Evolutionary conservation across 31 red algal species (phyloP).

Genomic region (Bonnemaisonia californica): DNA sequence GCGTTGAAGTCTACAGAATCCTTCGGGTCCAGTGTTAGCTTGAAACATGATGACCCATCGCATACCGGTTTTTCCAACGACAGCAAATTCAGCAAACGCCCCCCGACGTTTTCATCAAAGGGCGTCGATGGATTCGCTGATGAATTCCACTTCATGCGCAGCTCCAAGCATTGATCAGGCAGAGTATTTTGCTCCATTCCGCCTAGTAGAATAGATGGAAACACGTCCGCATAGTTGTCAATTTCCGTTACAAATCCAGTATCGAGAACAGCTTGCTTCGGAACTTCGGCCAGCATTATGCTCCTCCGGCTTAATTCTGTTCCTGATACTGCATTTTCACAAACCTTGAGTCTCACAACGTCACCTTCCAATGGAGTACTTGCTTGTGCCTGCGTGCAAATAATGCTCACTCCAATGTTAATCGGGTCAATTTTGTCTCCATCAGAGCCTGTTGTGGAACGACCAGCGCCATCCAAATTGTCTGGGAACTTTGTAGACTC

Average conservation of each 20-base stretch:
- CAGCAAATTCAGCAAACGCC: background rate
- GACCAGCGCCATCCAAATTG: conserved; percentile 7
- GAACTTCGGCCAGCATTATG: conserved; percentile 7
- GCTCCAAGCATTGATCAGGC: conserved; percentile 24
- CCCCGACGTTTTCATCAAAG: background rate
- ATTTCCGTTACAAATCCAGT: conserved; percentile 35
- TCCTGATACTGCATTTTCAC: conserved; percentile 16
- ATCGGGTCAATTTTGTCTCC: conserved; percentile 14
- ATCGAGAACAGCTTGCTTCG: conserved; percentile 7
- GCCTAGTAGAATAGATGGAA: conserved; percentile 13
- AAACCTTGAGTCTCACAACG: conserved; percentile 25
- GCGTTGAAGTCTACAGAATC: background rate
- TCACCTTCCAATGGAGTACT: background rate
- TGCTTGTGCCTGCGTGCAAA: conserved; percentile 29
- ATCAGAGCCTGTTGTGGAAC: background rate
- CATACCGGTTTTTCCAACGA: background rate
- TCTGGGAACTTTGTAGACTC: conserved; percentile 38
- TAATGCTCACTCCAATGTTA: conserved; percentile 31
- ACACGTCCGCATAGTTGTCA: conserved; percentile 15
- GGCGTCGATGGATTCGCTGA: background rate
- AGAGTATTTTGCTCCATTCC: conserved; percentile 29
- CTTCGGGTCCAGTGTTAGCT: background rate
- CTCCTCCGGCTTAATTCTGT: background rate
- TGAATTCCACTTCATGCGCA: conserved; percentile 22
- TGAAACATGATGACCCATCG: background rate